phyloP scores from a whole-genome alignment of 2,329 filamentous ascomycete genomes.

The Colletotrichum tropicicola region DNA sequence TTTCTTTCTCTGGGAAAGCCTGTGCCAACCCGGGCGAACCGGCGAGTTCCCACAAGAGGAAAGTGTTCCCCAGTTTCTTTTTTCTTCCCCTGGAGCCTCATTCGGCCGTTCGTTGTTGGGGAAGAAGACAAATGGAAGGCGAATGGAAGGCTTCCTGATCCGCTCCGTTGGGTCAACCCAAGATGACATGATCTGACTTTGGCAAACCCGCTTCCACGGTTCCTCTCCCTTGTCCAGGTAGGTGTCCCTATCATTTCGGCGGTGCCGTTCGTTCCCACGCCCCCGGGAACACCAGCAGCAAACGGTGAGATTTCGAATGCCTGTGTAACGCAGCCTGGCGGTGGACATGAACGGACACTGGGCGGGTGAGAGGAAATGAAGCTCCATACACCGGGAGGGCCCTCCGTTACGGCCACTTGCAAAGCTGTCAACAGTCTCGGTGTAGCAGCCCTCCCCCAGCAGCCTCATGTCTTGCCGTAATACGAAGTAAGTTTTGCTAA shows the following conservation, averaged over 20 bases:
- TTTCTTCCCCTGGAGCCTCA: constrained; percentile 6
- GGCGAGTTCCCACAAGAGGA: background rate
- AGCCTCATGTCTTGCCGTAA: too few species aligned
- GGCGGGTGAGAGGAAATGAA: too few species aligned
- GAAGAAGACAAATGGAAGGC: background rate
- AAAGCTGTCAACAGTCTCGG: too few species aligned
- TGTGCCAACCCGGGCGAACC: background rate
- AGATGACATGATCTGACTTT: background rate
- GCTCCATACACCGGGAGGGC: too few species aligned
- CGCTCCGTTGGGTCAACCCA: background rate
- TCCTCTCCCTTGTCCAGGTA: background rate
- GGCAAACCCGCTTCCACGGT: background rate
- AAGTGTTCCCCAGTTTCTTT: constrained; percentile 3
- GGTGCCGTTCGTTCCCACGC: constrained; percentile 9
- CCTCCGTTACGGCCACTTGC: too few species aligned
- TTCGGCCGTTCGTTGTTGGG: background rate
- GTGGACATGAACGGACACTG: too few species aligned
- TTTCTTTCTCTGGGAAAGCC: background rate
- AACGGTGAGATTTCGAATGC: background rate
- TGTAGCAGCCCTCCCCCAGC: too few species aligned
- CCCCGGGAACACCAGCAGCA: background rate
- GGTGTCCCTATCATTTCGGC: constrained; percentile 17
- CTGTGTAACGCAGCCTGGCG: background rate
- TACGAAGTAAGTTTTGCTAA: too few species aligned
- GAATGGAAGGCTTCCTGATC: background rate